phyloP scores from a whole-genome alignment of 2,329 filamentous ascomycete species.

The Hymenotorrendiella dingleyae region DNA sequence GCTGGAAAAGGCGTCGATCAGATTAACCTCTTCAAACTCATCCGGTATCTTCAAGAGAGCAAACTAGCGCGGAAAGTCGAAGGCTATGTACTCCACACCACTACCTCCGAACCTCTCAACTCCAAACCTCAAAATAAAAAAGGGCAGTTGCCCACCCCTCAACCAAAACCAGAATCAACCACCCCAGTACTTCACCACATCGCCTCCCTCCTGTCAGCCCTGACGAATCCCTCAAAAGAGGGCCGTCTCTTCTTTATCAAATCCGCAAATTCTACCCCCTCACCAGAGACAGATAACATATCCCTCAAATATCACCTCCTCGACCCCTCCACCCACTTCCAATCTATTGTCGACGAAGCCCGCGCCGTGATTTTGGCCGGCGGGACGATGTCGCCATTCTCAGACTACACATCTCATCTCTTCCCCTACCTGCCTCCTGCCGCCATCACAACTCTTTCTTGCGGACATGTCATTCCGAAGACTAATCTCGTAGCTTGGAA shows the following conservation, averaged over 20 bases:
- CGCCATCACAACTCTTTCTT: conserved; percentile 76
- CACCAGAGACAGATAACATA: conserved; percentile 40
- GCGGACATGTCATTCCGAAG: conserved; percentile 85
- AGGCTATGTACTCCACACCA: conserved; percentile 63
- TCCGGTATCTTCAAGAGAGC: conserved; percentile 82
- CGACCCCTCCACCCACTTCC: conserved; percentile 87
- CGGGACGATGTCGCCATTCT: conserved; percentile 96
- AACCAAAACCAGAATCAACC: conserved; percentile 12
- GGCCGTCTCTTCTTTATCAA: conserved; percentile 61
- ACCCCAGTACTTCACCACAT: conserved; percentile 43
- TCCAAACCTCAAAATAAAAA: conserved; percentile 14
- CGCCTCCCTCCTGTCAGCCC: conserved; percentile 64
- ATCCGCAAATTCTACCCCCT: conserved; percentile 15
- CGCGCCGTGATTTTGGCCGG: conserved; percentile 86
- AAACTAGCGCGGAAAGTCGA: conserved; percentile 94
- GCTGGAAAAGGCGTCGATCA: conserved; percentile 85
- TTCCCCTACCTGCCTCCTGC: conserved; percentile 65
- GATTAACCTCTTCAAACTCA: conserved; percentile 86
- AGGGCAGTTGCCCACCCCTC: conserved; percentile 8
- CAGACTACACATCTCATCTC: conserved; percentile 80
- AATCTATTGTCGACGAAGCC: conserved; percentile 76
- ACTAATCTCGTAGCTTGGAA: conserved; percentile 76
- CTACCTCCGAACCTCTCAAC: conserved; percentile 19
- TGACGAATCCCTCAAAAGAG: conserved; percentile 79
- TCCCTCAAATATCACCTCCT: conserved; percentile 79